Base-by-base conservation (phyloP, 805 yeast genomes). In the Lipomyces anomalus region DNA sequence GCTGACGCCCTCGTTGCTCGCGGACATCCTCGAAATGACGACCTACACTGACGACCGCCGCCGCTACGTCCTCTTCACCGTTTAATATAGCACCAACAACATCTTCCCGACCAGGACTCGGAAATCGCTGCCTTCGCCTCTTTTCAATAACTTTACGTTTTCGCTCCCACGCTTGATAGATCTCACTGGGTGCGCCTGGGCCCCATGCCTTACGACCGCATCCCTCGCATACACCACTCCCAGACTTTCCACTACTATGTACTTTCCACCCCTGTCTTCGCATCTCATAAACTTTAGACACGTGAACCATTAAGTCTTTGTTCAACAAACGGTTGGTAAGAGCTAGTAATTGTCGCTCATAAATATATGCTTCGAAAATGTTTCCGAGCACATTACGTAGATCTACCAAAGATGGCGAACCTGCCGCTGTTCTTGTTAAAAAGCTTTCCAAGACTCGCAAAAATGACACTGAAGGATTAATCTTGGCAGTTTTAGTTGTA, bases 191-290 rank as follows among this genome's bases (percentile, higher is more conserved):
- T 21, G 49, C 57, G 20, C 50, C 51, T 3, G 47, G 28, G 3
- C 59, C 59, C 48, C 54, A 51, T n/a, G 52, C 43, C 32, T 44
- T 42, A 26, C 40, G 38, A 11, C 59, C 59, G 38, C 59, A 56
- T 9, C 47, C 42, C 42, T 53, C 58, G 40, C 60, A 56, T 24
- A 35, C 35, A 16, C 45, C 42, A 9, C 11, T 9, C 30, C 30
- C 30, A 13, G 11, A 9, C 30, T 26, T 26, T 9, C 30, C 30
- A 13, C 30, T 26, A 33, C 38, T 43, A 17, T 38, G 26, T 4
- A 41, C 47, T 7, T 48, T 46, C 53, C 55, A 49, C 7, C 55
- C 55, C 24, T 50, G 43, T 28, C 45, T 48, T n/a, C 55, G 53
- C 21, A 51, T 22, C 11, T 9, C n/a, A 26, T 48, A 50, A 20